These are phyloP conservation scores for Vachellia pachyceras DNA, from an alignment of 306 rosid genomes.

Conservation along the genomic window DNA sequence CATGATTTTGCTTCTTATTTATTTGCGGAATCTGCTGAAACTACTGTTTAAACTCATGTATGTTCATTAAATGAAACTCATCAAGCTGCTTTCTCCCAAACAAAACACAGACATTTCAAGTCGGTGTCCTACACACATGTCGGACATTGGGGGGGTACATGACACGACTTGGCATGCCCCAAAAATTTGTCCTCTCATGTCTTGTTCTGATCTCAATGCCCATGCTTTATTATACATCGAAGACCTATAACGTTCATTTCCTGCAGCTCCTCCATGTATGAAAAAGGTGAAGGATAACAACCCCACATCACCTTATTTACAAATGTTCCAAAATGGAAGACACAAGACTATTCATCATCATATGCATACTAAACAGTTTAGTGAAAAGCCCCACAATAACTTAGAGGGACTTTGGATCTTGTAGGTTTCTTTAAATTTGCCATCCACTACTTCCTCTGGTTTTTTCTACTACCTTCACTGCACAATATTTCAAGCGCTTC, in stretches of 20 bases:
- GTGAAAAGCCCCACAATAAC: conserved; percentile 28
- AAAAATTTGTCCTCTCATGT: background rate
- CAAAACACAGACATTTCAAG: background rate
- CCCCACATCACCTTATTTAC: background rate
- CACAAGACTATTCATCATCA: conserved; percentile 18
- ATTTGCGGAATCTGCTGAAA: background rate
- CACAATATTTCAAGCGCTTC: conserved; percentile 52
- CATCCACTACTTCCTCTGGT: conserved; percentile 52
- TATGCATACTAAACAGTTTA: conserved; percentile 17
- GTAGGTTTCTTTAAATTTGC: conserved; percentile 37
- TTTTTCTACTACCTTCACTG: conserved; percentile 45
- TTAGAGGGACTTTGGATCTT: conserved; percentile 41
- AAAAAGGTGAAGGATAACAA: background rate
- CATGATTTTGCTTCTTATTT: background rate
- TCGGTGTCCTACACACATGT: background rate
- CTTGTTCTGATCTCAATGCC: background rate
- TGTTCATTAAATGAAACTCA: background rate
- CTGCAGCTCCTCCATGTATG: background rate
- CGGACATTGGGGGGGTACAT: background rate
- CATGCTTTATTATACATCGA: background rate
- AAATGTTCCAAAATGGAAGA: background rate
- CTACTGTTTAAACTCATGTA: background rate
- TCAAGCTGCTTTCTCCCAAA: background rate
- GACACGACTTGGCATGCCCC: background rate
- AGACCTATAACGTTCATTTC: background rate